Percentiles rank a stretch among this genome's conserved stretches.
These are phyloP conservation scores for Elsinoe arachidis DNA, from an alignment of 2,329 filamentous ascomycete genomes.

Conservation along the genomic window DNA sequence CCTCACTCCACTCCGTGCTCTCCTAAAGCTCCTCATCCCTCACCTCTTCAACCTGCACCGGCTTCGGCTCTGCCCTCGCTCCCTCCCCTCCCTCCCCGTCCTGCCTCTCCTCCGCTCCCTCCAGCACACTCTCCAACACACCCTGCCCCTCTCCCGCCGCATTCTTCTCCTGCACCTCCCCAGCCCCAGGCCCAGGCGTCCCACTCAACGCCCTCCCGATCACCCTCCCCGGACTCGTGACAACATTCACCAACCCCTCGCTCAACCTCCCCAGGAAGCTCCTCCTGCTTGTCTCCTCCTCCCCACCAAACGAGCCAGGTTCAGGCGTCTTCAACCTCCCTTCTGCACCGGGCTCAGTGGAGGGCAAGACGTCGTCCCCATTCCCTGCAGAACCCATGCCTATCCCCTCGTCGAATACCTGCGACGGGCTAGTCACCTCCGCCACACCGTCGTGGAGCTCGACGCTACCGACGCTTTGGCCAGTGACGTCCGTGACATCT, in stretches of 20 bases:
- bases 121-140: background rate
- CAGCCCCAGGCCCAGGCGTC: constrained; percentile 1
- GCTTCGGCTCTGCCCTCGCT: background rate
- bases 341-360: background rate
- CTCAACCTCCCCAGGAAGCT: constrained; percentile 6
- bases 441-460: background rate
- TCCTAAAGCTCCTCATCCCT: constrained; percentile 6
- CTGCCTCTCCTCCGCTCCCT: background rate
- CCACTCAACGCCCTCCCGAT: constrained; percentile 9
- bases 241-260: constrained; percentile 7
- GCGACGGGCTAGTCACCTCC: background rate
- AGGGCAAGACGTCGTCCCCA: background rate
- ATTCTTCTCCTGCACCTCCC: background rate
- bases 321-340: background rate
- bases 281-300: background rate
- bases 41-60: background rate
- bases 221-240: constrained; percentile 8
- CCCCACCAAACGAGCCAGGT: background rate
- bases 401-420: background rate
- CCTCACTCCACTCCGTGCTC: background rate
- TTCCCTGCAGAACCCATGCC: background rate
- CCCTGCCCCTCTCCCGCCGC: background rate
- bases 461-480: background rate
- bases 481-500: background rate
- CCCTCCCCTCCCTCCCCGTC: background rate